Conservation (phyloP, 164 flowering plant species). For the Umbellularia californica region DNA sequence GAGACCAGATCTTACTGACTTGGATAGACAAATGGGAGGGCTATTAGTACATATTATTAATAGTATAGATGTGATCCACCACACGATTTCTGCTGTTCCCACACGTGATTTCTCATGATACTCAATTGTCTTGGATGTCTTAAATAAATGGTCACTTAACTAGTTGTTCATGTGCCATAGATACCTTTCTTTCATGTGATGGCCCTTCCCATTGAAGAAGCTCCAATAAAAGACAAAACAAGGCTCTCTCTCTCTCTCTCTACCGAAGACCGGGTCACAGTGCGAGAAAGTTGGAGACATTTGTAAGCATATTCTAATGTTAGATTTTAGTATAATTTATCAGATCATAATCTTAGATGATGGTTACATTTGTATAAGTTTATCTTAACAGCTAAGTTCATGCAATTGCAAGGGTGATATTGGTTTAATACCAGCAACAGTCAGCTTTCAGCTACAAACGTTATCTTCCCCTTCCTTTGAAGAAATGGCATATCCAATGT, state of each 20-base stretch:
- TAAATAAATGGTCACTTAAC: no score
- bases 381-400: neutral
- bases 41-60: no score
- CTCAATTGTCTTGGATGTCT: neutral
- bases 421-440: neutral
- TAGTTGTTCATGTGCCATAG: neutral
- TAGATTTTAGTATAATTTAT: neutral
- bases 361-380: neutral
- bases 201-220: neutral
- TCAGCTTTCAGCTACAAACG: neutral
- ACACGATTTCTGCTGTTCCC: neutral
- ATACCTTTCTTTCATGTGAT: neutral
- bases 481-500: neutral
- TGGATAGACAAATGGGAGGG: no score
- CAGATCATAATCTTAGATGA: neutral
- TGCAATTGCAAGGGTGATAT: neutral
- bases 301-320: neutral
- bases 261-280: neutral
- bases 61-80: neutral
- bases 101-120: neutral
- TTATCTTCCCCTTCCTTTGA: neutral
- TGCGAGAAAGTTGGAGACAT: neutral
- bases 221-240: neutral
- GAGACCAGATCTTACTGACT: no score
- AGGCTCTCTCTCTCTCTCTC: neutral